A percentile compares a stretch with the other conserved stretches of the same genome.
Evolutionary conservation across 257 asterid species (phyloP).

Genomic region (Schizonepeta tenuifolia): DNA sequence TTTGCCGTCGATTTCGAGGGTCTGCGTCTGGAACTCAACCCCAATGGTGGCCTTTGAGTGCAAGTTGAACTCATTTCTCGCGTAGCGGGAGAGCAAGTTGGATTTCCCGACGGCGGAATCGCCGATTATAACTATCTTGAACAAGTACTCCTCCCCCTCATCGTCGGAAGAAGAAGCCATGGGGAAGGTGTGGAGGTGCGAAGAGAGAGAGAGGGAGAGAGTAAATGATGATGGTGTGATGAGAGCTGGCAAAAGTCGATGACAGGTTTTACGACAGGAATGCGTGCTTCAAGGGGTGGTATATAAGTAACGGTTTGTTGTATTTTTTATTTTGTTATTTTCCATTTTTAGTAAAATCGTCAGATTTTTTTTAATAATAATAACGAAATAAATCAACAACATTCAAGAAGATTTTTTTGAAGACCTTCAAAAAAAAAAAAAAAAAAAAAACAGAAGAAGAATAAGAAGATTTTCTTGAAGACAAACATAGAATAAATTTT

Average conservation of each 20-base stretch:
- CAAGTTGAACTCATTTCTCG: slow-evolving; percentile 69
- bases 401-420: not conserved
- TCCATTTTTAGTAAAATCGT: not conserved
- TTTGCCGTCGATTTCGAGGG: slow-evolving; percentile 69
- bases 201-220: slow-evolving; percentile 1
- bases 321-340: not conserved
- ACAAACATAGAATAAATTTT: not conserved
- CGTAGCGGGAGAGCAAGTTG: slow-evolving; percentile 66
- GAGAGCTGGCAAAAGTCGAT: slow-evolving; percentile 42
- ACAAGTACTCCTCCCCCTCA: slow-evolving; percentile 73
- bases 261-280: slow-evolving; percentile 38
- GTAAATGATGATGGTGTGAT: slow-evolving; percentile 27
- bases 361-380: not conserved
- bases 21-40: slow-evolving; percentile 74
- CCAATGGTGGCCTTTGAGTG: slow-evolving; percentile 75
- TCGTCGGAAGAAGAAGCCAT: slow-evolving; percentile 68
- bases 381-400: not conserved
- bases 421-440: no score
- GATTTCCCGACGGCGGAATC: slow-evolving; percentile 79
- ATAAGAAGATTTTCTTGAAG: not conserved
- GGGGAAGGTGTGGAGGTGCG: not conserved
- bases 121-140: slow-evolving; percentile 74
- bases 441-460: not conserved
- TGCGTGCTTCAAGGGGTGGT: slow-evolving; percentile 31
- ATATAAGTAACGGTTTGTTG: not conserved